Evolutionary conservation across 2,329 filamentous ascomycete species (phyloP).

Genomic region (Canariomyces notabilis): DNA sequence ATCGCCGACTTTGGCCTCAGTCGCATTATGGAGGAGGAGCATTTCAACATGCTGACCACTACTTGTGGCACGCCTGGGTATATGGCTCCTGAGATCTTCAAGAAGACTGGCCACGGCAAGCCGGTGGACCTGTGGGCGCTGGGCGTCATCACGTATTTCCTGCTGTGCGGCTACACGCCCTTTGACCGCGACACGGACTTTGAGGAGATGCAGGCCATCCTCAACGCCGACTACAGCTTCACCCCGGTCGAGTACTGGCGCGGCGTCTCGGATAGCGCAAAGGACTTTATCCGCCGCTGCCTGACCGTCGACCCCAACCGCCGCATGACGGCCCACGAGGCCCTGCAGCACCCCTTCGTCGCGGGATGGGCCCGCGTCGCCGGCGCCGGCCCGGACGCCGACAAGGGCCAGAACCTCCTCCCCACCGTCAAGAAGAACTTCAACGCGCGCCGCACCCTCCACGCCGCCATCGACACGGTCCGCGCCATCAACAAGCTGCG

Average conservation of each 20-base stretch:
- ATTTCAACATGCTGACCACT: slow-evolving; percentile 95
- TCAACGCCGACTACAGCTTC: slow-evolving; percentile 94
- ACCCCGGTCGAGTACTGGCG: slow-evolving; percentile 95
- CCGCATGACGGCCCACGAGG: slow-evolving; percentile 87
- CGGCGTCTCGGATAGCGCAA: slow-evolving; percentile 76
- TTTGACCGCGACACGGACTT: slow-evolving; percentile 97
- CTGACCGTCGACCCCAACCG: slow-evolving; percentile 82
- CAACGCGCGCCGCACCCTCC: slow-evolving; percentile 62
- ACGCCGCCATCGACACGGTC: slow-evolving; percentile 67
- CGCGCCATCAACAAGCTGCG: slow-evolving; percentile 66
- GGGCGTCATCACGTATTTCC: slow-evolving; percentile 97
- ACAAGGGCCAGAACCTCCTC: slow-evolving; percentile 57
- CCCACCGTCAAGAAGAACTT: slow-evolving; percentile 71
- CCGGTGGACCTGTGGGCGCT: slow-evolving; percentile 98
- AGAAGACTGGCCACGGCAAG: slow-evolving; percentile 96
- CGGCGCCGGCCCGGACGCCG: slow-evolving; percentile 35
- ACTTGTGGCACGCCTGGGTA: slow-evolving; percentile 97
- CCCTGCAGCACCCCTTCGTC: slow-evolving; percentile 62
- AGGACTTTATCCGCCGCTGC: slow-evolving; percentile 89
- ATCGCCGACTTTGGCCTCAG: slow-evolving; percentile 96
- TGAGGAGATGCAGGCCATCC: slow-evolving; percentile 98
- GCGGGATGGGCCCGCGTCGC: slow-evolving; percentile 42
- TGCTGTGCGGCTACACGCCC: slow-evolving; percentile 95
- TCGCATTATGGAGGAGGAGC: slow-evolving; percentile 97
- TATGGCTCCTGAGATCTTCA: slow-evolving; percentile 99